Base-by-base conservation (phyloP, 306 rosid species). In the Gillenia trifoliata region DNA sequence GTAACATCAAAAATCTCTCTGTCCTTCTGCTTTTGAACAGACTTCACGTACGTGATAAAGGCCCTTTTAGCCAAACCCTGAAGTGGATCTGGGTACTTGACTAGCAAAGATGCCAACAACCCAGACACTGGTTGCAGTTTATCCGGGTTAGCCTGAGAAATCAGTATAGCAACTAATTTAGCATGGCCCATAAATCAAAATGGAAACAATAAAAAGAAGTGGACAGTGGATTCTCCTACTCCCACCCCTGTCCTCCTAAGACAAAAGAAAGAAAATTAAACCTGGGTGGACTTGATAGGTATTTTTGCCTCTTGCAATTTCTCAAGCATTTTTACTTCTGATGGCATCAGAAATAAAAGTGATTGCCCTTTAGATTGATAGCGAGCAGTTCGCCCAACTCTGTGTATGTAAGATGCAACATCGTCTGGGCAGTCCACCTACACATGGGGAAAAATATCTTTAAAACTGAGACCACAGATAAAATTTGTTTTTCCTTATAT, bases 381-480 rank as follows among this genome's bases (percentile, higher is more conserved):
- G 30, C 95, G 97, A 52, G 97, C 98, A 66, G 98, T 94, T 55
- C 98, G 96, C 8, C 98, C 98, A 83, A 92, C 98, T 88, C 97
- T 87, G 67, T 94, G 97, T 77, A 94, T 92, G 85, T 94, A 94
- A 57, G 96, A 77, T 71, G 88, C 92, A 61, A 88, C 93, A 81
- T 88, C 84, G 61, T 91, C 97, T 22, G 98, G 97, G 80, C 98
- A 94, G 84, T 91, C 98, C 66, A 87, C 89, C 98, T 94, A 70
- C 68, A 83, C 10, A 76, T 52, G 57, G 68, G 8, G 74, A 50
- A 54, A 75, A 33, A 33, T 33, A 59, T 26, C 12, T 25, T 33
- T 4, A 22, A 20, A 7, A 75, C 45, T 77, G 74, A 64, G 26
- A 62, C 56, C 63, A 38, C 31, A 45, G 41, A 64, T 65, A 57